Evolutionary conservation across 2,329 filamentous ascomycete species (phyloP).

Genomic region (Cladophialophora psammophila): DNA sequence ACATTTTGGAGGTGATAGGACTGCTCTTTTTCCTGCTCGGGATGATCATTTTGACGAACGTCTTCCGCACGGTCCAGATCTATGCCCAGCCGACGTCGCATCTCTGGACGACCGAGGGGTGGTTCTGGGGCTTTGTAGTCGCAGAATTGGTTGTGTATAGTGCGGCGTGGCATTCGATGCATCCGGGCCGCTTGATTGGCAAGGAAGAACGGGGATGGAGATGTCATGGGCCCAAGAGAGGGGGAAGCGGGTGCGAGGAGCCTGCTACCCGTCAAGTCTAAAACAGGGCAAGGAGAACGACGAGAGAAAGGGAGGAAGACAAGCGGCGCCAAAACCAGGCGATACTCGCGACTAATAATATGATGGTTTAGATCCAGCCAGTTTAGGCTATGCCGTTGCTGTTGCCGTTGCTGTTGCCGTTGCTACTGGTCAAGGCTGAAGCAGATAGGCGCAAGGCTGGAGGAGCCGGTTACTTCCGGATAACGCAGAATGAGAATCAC

Average conservation of each 20-base stretch:
- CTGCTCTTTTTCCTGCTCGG: conserved; percentile 5
- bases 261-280: not conserved
- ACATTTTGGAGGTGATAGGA: not conserved
- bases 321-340: too few species aligned
- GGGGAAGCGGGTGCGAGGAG: not conserved
- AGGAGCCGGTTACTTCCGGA: too few species aligned
- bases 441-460: too few species aligned
- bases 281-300: not conserved
- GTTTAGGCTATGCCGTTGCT: too few species aligned
- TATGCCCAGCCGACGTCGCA: conserved; percentile 2
- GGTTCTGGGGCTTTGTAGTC: conserved; percentile 4
- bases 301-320: not conserved
- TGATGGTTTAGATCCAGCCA: too few species aligned
- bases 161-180: conserved; percentile 9
- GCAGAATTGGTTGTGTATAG: not conserved
- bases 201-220: not conserved
- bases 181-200: not conserved
- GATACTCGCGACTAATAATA: too few species aligned
- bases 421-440: too few species aligned
- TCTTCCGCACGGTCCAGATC: conserved; percentile 17
- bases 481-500: too few species aligned
- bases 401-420: too few species aligned
- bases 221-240: not conserved
- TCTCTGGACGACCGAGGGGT: conserved; percentile 10
- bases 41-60: conserved; percentile 4